Evolutionary conservation across 2,329 filamentous ascomycete genomes (phyloP), one percentile per base, ranked within the genome.

Genomic region (Fusarium sp.): DNA sequence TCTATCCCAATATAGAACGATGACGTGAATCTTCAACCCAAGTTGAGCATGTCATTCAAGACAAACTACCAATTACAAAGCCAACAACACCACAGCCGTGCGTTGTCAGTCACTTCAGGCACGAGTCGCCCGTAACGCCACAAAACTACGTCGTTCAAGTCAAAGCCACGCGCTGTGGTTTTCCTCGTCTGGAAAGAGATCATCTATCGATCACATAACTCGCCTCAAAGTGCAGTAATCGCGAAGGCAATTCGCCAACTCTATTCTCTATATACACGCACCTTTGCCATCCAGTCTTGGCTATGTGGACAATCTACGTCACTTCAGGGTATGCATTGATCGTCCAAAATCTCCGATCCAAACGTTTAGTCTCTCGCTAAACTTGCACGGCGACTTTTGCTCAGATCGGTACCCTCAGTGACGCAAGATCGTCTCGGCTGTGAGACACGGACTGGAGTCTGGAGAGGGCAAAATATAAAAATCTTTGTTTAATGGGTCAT

Each of bases 241-340:
- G 52, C 30, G 42, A 41, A 57, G 52, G 43, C 21, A 48, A 49
- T 52, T 51, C 39, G n/a, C 21, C 53, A 34, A 56, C 28, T 51
- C 23, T 51, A 26, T 19, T 13, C 37, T 16, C 23, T 51, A 51
- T 39, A 14, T 10, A 41, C 23, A 51, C 43, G 26, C 16, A 37
- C 16, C 16, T 64, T 53, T 28, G 62, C 62, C 67, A 44, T 55
- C 41, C 23, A 34, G 48, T 51, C 62, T 70, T 70, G 48, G 61
- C 51, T 28, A 25, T 23, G 34, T 23, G 31, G 34, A 16, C 19
- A 25, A 30, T 55, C 7, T 62, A 66, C 68, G 68, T 69, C 68
- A 71, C 45, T 69, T 21, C 34, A 53, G 59, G 45, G 37, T 56
- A 69, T 41, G 46, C n/a, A 41, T 54, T 41, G 59, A 71, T 71